Conservation (phyloP, 257 asterid genomes). For the Mentha longifolia region DNA sequence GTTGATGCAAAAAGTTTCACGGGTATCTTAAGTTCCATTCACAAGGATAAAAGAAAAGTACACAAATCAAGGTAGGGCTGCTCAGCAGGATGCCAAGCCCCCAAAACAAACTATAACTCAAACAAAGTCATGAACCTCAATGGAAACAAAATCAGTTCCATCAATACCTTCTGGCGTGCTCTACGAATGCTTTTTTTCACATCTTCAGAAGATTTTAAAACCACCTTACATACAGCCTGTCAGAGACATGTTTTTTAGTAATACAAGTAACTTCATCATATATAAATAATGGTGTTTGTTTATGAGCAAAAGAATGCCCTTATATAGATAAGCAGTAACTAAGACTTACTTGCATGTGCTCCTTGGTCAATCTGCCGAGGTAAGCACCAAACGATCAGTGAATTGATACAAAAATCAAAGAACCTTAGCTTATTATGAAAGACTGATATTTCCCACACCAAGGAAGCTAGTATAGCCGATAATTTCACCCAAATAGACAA, state of each 20-base stretch:
- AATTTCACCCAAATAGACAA: constrained; percentile 26
- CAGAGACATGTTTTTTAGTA: constrained; percentile 24
- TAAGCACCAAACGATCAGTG: constrained; percentile 38
- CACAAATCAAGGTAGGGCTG: background rate
- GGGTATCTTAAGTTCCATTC: background rate
- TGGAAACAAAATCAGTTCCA: background rate
- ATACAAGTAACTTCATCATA: constrained; percentile 16
- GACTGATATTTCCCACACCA: constrained; percentile 19
- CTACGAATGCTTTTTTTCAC: constrained; percentile 93
- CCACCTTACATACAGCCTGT: constrained; percentile 94
- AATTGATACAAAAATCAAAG: constrained; percentile 17
- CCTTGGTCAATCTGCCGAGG: constrained; percentile 83
- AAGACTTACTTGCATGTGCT: constrained; percentile 83
- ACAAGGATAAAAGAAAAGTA: background rate
- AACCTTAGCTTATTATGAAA: background rate
- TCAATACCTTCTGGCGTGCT: constrained; percentile 90
- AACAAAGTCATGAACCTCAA: constrained; percentile 5
- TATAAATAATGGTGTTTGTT: constrained; percentile 15
- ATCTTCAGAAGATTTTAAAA: constrained; percentile 86
- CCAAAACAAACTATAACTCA: background rate
- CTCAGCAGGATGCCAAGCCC: background rate
- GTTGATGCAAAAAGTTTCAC: background rate
- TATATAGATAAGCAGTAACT: constrained; percentile 19
- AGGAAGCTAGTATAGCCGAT: background rate
- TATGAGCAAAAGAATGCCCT: constrained; percentile 25